Percentiles rank a stretch among this genome's conserved stretches.
Conservation (phyloP, 2,329 filamentous ascomycete species). For the Alternaria sp. region DNA sequence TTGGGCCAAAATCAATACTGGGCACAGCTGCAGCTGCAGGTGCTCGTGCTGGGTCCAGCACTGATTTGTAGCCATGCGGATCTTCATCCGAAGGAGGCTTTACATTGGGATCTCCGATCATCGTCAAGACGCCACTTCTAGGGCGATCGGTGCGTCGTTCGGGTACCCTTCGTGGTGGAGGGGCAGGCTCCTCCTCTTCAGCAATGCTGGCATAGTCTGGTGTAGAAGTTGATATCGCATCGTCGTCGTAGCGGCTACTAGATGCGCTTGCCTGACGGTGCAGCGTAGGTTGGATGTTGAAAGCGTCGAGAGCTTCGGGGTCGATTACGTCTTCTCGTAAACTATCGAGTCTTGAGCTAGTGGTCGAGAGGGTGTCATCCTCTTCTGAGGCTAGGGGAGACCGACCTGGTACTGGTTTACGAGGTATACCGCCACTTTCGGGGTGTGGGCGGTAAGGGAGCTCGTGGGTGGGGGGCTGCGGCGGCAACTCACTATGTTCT, state of each 20-base stretch:
- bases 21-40: slow-evolving; percentile 69
- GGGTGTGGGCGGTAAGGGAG: slow-evolving; percentile 35
- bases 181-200: slow-evolving; percentile 42
- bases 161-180: slow-evolving; percentile 48
- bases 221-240: slow-evolving; percentile 70
- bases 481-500: slow-evolving; percentile 44
- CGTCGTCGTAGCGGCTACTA: slow-evolving; percentile 68
- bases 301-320: slow-evolving; percentile 54
- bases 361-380: slow-evolving; percentile 47
- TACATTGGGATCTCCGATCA: slow-evolving; percentile 68
- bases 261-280: slow-evolving; percentile 47
- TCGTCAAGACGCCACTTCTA: slow-evolving; percentile 81
- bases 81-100: slow-evolving; percentile 53
- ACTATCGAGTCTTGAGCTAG: slow-evolving; percentile 55
- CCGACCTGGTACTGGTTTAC: slow-evolving; percentile 55
- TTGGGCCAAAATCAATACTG: slow-evolving; percentile 85
- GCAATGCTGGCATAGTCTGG: slow-evolving; percentile 80
- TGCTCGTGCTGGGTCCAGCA: slow-evolving; percentile 20
- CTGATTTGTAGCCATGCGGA: slow-evolving; percentile 57
- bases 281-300: slow-evolving; percentile 41
- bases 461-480: slow-evolving; percentile 32
- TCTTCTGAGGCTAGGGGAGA: slow-evolving; percentile 49
- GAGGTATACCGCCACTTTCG: slow-evolving; percentile 41
- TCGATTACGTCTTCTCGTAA: slow-evolving; percentile 56
- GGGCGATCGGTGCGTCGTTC: slow-evolving; percentile 70